Conservation (phyloP, 176 grass and related monocot species). For the Triticum monococcum region DNA sequence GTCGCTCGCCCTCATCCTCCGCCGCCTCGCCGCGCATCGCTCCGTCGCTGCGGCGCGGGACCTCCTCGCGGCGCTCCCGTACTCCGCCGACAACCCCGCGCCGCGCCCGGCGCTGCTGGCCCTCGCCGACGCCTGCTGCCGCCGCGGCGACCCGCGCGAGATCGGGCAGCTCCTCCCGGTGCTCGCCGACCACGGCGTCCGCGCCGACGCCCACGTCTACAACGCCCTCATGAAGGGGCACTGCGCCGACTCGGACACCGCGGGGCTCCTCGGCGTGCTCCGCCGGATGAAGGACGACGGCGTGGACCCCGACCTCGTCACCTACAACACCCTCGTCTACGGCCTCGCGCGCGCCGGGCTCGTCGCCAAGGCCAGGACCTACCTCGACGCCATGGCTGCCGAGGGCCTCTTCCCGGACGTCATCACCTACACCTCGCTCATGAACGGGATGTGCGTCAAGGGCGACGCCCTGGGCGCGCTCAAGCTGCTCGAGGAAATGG, state of each 20-base stretch:
- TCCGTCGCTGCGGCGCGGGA: constrained; percentile 54
- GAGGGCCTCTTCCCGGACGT: constrained; percentile 62
- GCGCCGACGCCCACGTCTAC: constrained; percentile 74
- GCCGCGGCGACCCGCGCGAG: constrained; percentile 56
- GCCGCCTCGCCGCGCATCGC: constrained; percentile 59
- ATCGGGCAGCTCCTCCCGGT: constrained; percentile 52
- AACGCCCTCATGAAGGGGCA: constrained; percentile 87
- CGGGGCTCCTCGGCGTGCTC: constrained; percentile 55
- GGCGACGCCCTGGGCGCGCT: constrained; percentile 57
- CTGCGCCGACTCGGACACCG: constrained; percentile 54
- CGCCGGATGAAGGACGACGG: constrained; percentile 73
- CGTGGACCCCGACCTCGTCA: constrained; percentile 80
- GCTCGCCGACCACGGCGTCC: constrained; percentile 61
- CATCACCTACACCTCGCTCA: constrained; percentile 81
- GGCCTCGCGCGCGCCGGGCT: constrained; percentile 75
- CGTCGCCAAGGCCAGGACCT: constrained; percentile 61
- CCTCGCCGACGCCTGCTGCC: constrained; percentile 68
- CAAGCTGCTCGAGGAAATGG: constrained; percentile 61
- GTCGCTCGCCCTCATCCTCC: constrained; percentile 66
- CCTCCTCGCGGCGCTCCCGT: constrained; percentile 53
- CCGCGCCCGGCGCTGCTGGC: constrained; percentile 55
- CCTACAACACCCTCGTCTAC: constrained; percentile 83
- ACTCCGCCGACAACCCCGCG: constrained; percentile 18
- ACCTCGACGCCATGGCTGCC: constrained; percentile 57
- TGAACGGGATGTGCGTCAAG: constrained; percentile 88